These are phyloP conservation scores for Wallacemonas sp. DNA, from an alignment of 208 protist species.

Conservation along the genomic window DNA sequence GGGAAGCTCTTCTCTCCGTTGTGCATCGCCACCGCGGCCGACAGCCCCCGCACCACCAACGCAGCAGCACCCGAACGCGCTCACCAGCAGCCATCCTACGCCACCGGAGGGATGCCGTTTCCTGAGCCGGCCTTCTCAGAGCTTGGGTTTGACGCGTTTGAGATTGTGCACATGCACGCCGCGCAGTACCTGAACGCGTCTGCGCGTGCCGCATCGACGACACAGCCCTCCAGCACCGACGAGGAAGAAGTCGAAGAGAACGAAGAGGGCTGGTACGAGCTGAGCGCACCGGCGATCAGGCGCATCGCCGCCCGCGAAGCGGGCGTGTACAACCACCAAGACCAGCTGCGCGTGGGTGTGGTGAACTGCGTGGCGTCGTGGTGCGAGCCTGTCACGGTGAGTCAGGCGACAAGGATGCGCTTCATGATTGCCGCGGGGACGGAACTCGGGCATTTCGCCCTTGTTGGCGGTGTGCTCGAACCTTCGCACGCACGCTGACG, in stretches of 20 bases:
- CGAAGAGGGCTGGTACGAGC: neutral
- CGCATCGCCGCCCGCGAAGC: neutral
- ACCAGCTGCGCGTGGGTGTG: conserved; percentile 41
- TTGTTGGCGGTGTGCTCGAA: conserved; percentile 10
- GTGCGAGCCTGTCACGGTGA: conserved; percentile 18
- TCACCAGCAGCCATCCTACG: neutral
- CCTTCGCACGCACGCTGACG: too few relatives aligned
- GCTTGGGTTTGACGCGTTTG: too few relatives aligned
- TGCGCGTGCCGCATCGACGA: neutral
- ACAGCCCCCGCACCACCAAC: neutral
- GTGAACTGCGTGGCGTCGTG: conserved; percentile 67
- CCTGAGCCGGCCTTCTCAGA: too few relatives aligned
- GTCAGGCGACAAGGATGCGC: neutral
- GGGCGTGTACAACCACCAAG: conserved; percentile 12
- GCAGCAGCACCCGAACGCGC: neutral
- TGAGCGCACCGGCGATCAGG: neutral
- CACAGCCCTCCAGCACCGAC: too few relatives aligned
- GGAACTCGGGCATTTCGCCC: conserved; percentile 10
- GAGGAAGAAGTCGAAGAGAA: neutral
- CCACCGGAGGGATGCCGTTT: too few relatives aligned
- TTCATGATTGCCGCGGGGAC: conserved; percentile 10
- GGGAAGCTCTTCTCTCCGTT: neutral
- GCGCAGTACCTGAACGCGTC: conserved; percentile 11
- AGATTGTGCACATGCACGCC: neutral
- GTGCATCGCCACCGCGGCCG: neutral